phyloP scores from a whole-genome alignment of 2,329 filamentous ascomycete species.

The Aspergillus unguis region DNA sequence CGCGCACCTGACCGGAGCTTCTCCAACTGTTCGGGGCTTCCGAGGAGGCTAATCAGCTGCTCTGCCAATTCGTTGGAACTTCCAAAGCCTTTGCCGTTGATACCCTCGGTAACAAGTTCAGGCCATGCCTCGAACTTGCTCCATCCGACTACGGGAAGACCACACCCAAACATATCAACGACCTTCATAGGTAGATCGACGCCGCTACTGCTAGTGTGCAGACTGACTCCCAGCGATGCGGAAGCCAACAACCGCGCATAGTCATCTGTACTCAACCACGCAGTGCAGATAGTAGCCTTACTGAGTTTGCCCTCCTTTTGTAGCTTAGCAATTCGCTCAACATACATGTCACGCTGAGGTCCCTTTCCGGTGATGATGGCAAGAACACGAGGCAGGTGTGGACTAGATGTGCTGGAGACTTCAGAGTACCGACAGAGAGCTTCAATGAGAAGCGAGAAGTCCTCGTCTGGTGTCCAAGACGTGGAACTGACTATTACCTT shows the following conservation, averaged over 20 bases:
- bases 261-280: constrained; percentile 79
- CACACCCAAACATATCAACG: constrained; percentile 97
- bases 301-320: constrained; percentile 61
- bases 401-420: constrained; percentile 42
- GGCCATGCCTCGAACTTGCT: constrained; percentile 80
- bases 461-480: constrained; percentile 95
- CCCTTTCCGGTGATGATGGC: constrained; percentile 95
- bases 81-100: constrained; percentile 82
- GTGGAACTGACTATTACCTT: constrained; percentile 86
- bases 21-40: constrained; percentile 54
- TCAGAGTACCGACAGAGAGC: constrained; percentile 73
- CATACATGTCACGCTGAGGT: constrained; percentile 74
- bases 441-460: constrained; percentile 83
- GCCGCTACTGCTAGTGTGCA: constrained; percentile 90
- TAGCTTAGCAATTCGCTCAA: constrained; percentile 62
- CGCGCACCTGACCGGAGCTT: constrained; percentile 66
- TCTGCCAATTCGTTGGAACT: constrained; percentile 63
- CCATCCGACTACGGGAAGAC: constrained; percentile 86
- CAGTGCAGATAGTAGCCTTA: constrained; percentile 70
- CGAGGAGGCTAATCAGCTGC: constrained; percentile 65
- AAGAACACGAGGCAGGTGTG: constrained; percentile 63
- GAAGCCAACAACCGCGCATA: constrained; percentile 81
- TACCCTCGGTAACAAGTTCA: constrained; percentile 82
- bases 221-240: constrained; percentile 83
- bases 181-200: constrained; percentile 99